Evolutionary conservation across 2,329 filamentous ascomycete genomes (phyloP), one percentile per base, ranked within the genome.

Genomic region (Ciborinia camelliae): DNA sequence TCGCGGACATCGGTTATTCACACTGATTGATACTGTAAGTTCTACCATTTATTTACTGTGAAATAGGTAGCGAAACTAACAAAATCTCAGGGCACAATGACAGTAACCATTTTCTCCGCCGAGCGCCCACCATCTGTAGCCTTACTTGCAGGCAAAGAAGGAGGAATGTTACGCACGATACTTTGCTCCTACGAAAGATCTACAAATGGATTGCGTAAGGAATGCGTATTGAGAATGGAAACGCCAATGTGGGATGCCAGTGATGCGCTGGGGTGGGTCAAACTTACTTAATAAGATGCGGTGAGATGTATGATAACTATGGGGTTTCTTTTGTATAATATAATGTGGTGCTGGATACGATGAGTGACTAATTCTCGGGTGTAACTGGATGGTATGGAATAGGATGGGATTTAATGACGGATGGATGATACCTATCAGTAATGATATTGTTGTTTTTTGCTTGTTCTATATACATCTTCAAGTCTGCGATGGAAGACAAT

Each of bases 141-240:
- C 2, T 62, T 77, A 51, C 64, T 76, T 14, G 72, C 69, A 41
- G 75, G 73, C 8, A 72, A 71, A 23, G 74, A 77, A 63, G 74
- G 74, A 3, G 75, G 75, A 2, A 77, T 76, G 74, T 43, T 74
- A 43, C 69, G 74, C 9, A 70, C 73, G 1, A 68, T 76, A 15
- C 50, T 76, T 14, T 76, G 73, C 43, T 68, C 67, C 26, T 72
- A 68, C 35, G 63, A 66, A 63, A 51, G 57, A 47, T 43, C 55
- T 8, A 67, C 60, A 10, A 64, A 70, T 32, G 51, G 55, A 8
- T 32, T 70, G 58, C 39, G 64, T 14, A 66, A 66, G 45, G 68
- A 70, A 65, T 64, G 52, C 20, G 68, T 71, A 2, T 20, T 71
- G 43, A 64, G 69, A 20, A 71, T 67, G 66, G 67, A 71, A 35